Evolutionary conservation across 73 alveolate species (phyloP).

Genomic region (Tetrahymena borealis): DNA sequence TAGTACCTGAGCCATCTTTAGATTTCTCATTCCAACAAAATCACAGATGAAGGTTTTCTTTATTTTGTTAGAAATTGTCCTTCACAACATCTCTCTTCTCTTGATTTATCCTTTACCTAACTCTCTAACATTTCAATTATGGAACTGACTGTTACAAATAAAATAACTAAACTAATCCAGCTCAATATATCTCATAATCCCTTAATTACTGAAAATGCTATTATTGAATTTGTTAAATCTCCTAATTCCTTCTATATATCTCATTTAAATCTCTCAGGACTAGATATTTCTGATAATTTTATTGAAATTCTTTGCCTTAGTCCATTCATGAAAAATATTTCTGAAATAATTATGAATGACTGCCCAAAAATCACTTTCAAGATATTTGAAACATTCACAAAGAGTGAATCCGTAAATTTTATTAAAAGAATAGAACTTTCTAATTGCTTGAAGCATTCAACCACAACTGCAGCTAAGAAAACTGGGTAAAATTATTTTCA

Average conservation of each 20-base stretch:
- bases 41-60: not conserved
- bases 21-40: not conserved
- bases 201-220: not conserved
- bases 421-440: not conserved
- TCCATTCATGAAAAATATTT: not conserved
- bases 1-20: not conserved
- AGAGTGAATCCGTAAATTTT: not conserved
- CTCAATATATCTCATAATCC: not conserved
- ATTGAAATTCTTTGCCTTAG: not conserved
- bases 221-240: not conserved
- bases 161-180: not conserved
- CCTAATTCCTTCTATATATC: not conserved
- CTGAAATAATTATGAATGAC: not conserved
- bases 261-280: not conserved
- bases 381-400: not conserved
- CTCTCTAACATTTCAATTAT: not conserved
- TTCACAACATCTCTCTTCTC: not conserved
- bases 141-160: not conserved
- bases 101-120: not conserved
- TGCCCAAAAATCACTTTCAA: not conserved
- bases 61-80: not conserved
- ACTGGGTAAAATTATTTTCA: not conserved
- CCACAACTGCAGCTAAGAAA: not conserved
- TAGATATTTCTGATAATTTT: not conserved
- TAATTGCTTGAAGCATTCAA: not conserved